phyloP scores from a whole-genome alignment of 208 protist genomes.

The Angomonas desouzai region DNA sequence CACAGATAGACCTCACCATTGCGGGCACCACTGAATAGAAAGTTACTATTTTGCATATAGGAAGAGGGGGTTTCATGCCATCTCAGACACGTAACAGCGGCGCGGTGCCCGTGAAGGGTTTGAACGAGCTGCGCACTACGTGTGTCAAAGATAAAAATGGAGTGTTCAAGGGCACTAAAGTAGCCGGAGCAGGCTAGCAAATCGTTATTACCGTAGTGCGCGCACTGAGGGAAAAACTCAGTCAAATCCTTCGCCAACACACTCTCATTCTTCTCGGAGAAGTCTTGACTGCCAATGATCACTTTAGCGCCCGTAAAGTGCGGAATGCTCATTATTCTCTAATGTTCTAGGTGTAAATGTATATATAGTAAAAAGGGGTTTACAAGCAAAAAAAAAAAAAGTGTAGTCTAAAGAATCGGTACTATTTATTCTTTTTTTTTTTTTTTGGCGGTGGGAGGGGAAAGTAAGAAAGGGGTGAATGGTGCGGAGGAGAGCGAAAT shows the following conservation, averaged over 20 bases:
- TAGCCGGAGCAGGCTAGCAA: slow-evolving; percentile 61
- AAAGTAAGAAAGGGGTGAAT: slow-evolving; percentile 13
- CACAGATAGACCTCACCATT: slow-evolving; percentile 56
- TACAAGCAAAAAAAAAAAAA: too few relatives aligned
- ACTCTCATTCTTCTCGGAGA: slow-evolving; percentile 20
- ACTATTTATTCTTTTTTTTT: not conserved
- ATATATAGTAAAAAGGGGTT: slow-evolving; percentile 8
- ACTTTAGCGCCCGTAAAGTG: slow-evolving; percentile 19
- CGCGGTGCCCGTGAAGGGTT: slow-evolving; percentile 53
- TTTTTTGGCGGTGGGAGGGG: not conserved
- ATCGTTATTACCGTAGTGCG: slow-evolving; percentile 64
- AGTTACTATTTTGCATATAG: slow-evolving; percentile 59
- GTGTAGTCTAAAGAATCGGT: not conserved
- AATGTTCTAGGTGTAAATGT: too few relatives aligned
- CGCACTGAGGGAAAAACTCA: slow-evolving; percentile 37
- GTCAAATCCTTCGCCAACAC: slow-evolving; percentile 20
- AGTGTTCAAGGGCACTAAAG: slow-evolving; percentile 27
- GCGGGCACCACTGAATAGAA: slow-evolving; percentile 58
- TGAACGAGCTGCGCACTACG: slow-evolving; percentile 77
- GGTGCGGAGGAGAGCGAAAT: too few relatives aligned
- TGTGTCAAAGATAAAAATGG: slow-evolving; percentile 72
- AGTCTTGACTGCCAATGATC: slow-evolving; percentile 23
- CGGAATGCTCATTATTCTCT: not conserved
- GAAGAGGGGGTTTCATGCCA: slow-evolving; percentile 57
- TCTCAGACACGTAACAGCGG: slow-evolving; percentile 52